phyloP scores from a whole-genome alignment of 148 eudicot genomes.

The Diospyros lotus region DNA sequence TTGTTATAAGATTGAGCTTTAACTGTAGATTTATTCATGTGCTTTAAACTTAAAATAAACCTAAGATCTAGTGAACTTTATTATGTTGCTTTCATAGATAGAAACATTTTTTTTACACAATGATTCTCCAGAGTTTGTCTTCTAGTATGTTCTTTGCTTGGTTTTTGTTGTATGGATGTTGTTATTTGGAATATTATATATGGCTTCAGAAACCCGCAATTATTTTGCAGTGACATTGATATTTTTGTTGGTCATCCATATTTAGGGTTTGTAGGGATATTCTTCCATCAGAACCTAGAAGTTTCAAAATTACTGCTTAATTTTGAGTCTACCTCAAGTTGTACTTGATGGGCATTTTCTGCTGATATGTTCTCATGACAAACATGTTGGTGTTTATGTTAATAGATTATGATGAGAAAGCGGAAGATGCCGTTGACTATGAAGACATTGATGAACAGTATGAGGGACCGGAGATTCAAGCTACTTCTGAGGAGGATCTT shows the following conservation, averaged over 20 bases:
- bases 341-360: not conserved
- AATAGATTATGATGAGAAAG: slow-evolving; percentile 89
- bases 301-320: slow-evolving; percentile 7
- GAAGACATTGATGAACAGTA: slow-evolving; percentile 96
- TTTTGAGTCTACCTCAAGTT: not conserved
- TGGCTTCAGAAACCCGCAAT: not conserved
- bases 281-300: slow-evolving; percentile 3
- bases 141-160: not conserved
- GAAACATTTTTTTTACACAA: slow-evolving; percentile 1
- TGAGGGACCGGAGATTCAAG: slow-evolving; percentile 91
- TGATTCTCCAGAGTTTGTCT: not conserved
- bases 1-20: not conserved
- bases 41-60: not conserved
- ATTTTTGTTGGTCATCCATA: not conserved
- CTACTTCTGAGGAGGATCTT: slow-evolving; percentile 87
- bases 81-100: slow-evolving; percentile 2
- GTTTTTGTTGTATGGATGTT: not conserved
- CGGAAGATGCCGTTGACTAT: slow-evolving; percentile 96
- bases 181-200: not conserved
- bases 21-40: not conserved
- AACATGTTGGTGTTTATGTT: slow-evolving; percentile 1
- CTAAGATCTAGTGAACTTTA: not conserved
- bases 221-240: not conserved
- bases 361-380: slow-evolving; percentile 14
- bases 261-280: not conserved